Conservation (phyloP, 2,329 filamentous ascomycete species). For the Ophiocordyceps camponoti-floridani region DNA sequence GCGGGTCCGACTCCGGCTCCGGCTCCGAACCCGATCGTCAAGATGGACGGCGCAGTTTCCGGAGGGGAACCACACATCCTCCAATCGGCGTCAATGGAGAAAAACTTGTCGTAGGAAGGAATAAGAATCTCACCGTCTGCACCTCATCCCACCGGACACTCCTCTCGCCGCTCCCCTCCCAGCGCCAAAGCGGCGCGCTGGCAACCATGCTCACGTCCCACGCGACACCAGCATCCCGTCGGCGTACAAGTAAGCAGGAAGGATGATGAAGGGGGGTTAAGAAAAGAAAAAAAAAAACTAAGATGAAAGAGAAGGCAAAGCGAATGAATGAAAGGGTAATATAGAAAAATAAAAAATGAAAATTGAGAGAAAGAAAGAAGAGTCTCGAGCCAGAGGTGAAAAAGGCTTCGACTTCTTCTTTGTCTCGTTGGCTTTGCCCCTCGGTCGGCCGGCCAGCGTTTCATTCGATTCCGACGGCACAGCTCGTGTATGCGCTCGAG, state of each 20-base stretch:
- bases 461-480: constrained; percentile 1
- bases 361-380: neutral
- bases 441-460: neutral
- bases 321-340: neutral
- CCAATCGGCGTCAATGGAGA: too few species aligned
- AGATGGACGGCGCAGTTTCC: constrained; percentile 57
- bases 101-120: neutral
- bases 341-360: neutral
- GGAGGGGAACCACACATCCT: constrained; percentile 49
- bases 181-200: constrained; percentile 1
- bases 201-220: neutral
- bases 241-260: neutral
- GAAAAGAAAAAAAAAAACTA: neutral
- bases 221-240: neutral
- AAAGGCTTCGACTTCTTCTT: neutral
- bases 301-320: neutral
- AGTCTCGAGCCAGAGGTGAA: neutral
- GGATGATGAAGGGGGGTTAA: neutral
- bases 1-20: constrained; percentile 39
- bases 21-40: constrained; percentile 44
- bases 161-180: constrained; percentile 3
- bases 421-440: neutral
- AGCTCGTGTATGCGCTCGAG: neutral
- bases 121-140: neutral
- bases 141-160: neutral